Percentiles rank a stretch among this genome's conserved stretches.
Conservation (phyloP, 2,329 filamentous ascomycete genomes). For the Esteya vermicola region DNA sequence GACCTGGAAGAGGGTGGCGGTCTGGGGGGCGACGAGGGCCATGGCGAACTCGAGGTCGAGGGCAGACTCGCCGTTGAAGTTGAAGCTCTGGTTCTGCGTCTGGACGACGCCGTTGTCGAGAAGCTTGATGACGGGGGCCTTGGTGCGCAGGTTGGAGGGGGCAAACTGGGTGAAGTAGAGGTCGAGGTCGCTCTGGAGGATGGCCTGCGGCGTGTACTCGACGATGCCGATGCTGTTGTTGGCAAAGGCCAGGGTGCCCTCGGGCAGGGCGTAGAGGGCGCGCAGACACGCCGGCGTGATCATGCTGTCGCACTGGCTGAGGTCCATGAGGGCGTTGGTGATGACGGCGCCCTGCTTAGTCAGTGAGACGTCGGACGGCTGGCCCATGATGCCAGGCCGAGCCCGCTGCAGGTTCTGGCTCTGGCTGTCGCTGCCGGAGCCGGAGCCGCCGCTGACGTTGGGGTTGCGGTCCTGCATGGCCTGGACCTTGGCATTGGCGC, state of each 20-base stretch:
- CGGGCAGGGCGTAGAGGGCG: constrained; percentile 30
- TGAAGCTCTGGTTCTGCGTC: constrained; percentile 19
- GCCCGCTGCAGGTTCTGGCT: constrained; percentile 3
- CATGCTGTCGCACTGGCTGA: constrained; percentile 31
- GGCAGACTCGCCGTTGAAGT: constrained; percentile 23
- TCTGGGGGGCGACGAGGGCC: constrained; percentile 34
- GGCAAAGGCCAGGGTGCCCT: constrained; percentile 16
- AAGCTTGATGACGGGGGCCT: constrained; percentile 20
- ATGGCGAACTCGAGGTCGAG: constrained; percentile 24
- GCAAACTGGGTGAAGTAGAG: constrained; percentile 31
- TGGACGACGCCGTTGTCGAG: constrained; percentile 22
- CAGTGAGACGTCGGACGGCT: constrained; percentile 12
- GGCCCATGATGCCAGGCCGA: constrained; percentile 15
- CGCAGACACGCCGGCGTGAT: constrained; percentile 44
- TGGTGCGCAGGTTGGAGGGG: constrained; percentile 20
- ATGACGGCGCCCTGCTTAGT: constrained; percentile 18
- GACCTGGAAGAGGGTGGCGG: constrained; percentile 33
- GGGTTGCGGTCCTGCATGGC: too few species aligned
- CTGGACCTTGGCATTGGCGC: too few species aligned
- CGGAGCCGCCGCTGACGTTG: too few species aligned
- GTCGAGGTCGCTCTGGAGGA: constrained; percentile 33
- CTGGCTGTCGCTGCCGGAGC: too few species aligned
- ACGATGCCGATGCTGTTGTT: constrained; percentile 40
- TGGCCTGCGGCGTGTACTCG: constrained; percentile 39
- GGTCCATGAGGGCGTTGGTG: constrained; percentile 16